Evolutionary conservation across 2,329 filamentous ascomycete genomes (phyloP), one percentile per base, ranked within the genome.

Genomic region (Cercospora brassicicola): DNA sequence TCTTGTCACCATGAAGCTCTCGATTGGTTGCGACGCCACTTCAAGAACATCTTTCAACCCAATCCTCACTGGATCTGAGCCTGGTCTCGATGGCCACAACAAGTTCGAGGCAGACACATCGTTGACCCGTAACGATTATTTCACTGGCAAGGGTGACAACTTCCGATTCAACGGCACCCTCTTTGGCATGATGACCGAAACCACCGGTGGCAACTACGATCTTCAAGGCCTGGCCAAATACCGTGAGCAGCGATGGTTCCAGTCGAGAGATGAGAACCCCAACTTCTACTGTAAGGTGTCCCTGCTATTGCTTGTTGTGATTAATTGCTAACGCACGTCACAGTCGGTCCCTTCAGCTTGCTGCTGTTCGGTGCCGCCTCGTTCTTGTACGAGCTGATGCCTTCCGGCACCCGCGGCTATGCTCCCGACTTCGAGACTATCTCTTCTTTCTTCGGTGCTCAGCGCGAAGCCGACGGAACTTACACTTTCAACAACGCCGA

Each of bases 341-440:
- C 15, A 57, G 55, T 53, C 57, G 80, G 80, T 20, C 81, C 80
- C 1, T 68, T 79, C 28, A 72, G 75, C n/a, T 71, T 82, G 10
- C 75, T 83, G 10, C 76, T 81, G 13, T 81, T 78, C 69, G 81
- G 81, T 48, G 81, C 81, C 36, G 77, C 81, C 2, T 79, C 78
- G 42, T 83, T 83, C 76, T 66, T 83, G 11, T 83, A 82, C 73
- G 78, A 81, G 67, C 74, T 82, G 13, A 81, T 75, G 66, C 80
- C 81, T 8, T 75, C 71, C 23, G 76, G 77, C 56, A 76, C 70
- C n/a, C 66, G 71, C 72, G 55, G 39, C 15, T 79, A 78, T 61
- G 68, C 64, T 1, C 79, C 78, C 15, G 77, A 79, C 64, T 72
- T 76, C 59, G 76, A 64, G 48, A 80, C 77, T 64, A 82, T 78